A percentile compares a stretch with the other conserved stretches of the same genome.
Evolutionary conservation across 176 grass and related monocot genomes (phyloP).

Genomic region (Triticum dicoccoides): DNA sequence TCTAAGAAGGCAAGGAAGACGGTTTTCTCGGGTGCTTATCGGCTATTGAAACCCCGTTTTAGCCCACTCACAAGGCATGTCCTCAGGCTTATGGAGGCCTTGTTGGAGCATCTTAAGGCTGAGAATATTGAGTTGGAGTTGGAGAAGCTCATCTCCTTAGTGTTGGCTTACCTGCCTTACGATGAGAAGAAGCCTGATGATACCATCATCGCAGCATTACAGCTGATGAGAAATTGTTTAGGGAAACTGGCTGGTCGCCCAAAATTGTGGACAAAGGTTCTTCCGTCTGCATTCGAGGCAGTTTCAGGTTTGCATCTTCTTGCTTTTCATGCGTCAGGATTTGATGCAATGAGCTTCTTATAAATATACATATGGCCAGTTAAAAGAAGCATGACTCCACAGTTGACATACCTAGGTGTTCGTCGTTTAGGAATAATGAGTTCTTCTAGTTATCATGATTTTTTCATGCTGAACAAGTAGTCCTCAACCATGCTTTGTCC

Average conservation of each 20-base stretch:
- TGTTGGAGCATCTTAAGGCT: slow-evolving; percentile 57
- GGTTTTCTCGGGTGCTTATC: slow-evolving; percentile 59
- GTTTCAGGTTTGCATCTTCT: slow-evolving; percentile 60
- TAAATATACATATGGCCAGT: not conserved
- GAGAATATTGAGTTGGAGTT: slow-evolving; percentile 53
- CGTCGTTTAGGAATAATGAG: not conserved
- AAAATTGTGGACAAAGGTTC: slow-evolving; percentile 48
- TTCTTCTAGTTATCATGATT: not conserved
- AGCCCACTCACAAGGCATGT: slow-evolving; percentile 59
- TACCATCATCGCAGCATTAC: slow-evolving; percentile 55
- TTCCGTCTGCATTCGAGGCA: slow-evolving; percentile 70
- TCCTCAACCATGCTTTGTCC: not conserved
- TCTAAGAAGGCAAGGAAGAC: slow-evolving; percentile 63
- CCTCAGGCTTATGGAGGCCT: slow-evolving; percentile 53
- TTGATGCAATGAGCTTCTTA: not conserved
- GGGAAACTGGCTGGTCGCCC: slow-evolving; percentile 45
- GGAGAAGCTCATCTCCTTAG: slow-evolving; percentile 48
- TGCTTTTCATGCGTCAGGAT: not conserved
- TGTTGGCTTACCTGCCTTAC: slow-evolving; percentile 61
- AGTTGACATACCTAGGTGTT: not conserved
- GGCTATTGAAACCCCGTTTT: slow-evolving; percentile 52
- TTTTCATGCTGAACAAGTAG: not conserved
- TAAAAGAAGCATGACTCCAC: not conserved
- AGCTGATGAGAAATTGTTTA: slow-evolving; percentile 63
- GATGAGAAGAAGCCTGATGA: slow-evolving; percentile 70